Conservation (phyloP, 1,139 yeast species). For the Magnusiomyces fungicola region DNA sequence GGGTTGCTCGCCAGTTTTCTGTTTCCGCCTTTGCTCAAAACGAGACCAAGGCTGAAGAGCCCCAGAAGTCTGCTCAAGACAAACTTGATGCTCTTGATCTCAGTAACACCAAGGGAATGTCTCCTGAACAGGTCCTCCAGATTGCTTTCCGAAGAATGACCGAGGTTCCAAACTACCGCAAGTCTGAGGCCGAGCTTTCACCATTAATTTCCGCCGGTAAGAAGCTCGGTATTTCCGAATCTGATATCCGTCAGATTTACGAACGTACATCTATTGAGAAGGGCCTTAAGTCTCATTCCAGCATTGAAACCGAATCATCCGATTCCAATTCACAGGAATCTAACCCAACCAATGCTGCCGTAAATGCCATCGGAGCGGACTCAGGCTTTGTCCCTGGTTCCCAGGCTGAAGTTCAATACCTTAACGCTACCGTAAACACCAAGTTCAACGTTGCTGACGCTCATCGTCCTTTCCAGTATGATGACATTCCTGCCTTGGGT, state of each 20-base stretch:
- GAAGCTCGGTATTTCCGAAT: slow-evolving; percentile 28
- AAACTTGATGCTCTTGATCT: slow-evolving; percentile 10
- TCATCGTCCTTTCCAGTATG: slow-evolving; percentile 39
- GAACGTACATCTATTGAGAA: slow-evolving; percentile 22
- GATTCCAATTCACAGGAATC: background rate
- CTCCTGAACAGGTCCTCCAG: slow-evolving; percentile 26
- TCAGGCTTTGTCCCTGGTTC: slow-evolving; percentile 15
- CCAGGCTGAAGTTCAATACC: slow-evolving; percentile 12
- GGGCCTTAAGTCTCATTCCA: background rate
- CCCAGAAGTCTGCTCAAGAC: no score
- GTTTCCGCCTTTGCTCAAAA: background rate
- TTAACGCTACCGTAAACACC: slow-evolving; percentile 9
- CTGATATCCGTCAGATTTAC: slow-evolving; percentile 27
- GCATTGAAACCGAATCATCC: background rate
- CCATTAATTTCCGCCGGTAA: slow-evolving; percentile 29
- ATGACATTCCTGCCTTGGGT: slow-evolving; percentile 55
- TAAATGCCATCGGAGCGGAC: slow-evolving; percentile 7
- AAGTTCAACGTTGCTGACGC: slow-evolving; percentile 26
- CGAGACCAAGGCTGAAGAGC: background rate
- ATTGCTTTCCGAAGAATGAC: slow-evolving; percentile 32
- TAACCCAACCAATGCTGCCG: background rate
- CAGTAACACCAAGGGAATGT: slow-evolving; percentile 8
- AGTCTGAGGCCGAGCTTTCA: slow-evolving; percentile 26
- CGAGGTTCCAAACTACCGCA: slow-evolving; percentile 22
- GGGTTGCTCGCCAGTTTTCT: background rate